Base-by-base conservation (phyloP, 2,329 filamentous ascomycete genomes). In the Fusarium sp. region DNA sequence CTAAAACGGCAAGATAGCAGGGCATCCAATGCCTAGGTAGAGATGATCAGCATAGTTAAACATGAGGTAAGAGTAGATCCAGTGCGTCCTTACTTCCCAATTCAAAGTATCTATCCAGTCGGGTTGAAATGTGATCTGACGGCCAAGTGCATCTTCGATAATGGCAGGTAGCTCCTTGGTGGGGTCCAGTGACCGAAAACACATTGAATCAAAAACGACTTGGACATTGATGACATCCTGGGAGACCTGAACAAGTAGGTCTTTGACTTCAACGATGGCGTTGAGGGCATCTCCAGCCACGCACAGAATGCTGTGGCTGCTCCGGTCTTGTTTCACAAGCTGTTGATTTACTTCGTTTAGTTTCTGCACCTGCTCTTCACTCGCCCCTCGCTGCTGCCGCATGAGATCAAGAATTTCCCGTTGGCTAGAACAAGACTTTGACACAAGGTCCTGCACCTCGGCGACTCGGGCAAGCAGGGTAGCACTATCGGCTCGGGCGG, bases 121-220 rank as follows among this genome's bases (percentile, higher is more conserved):
- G 1, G 54, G 1, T 0, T n/a, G 31, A 1, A 57, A 27, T 6
- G 34, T 20, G 1, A 37, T 6, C 0, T n/a, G 54, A 1, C 54
- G 34, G 2, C 54, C 54, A 1, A 57, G n/a, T 1, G 54, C 13
- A 2, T 57, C 54, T 18, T 38, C 34, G 2, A 57, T 35, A 8
- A 18, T 27, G 14, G 6, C 54, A 11, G 54, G 54, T 0, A 37
- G 34, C 9, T 5, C 54, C 0, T 57, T 37, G 0, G 13, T 37
- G 2, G 34, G 54, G 11, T 24, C 13, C 18, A 57, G 24, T 5
- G 34, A 3, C 8, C 54, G 54, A 27, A 27, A 2, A n/a, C 0
- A 6, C 54, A 5, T 24, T 8, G 54, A 57, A 5, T 57, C 11
- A 2, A 57, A 57, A 20, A 57, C 5, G 0, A 27, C 6, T 0